phyloP scores from a whole-genome alignment of 768 basidiomycete species.

The Sporobolomyces pararoseus region DNA sequence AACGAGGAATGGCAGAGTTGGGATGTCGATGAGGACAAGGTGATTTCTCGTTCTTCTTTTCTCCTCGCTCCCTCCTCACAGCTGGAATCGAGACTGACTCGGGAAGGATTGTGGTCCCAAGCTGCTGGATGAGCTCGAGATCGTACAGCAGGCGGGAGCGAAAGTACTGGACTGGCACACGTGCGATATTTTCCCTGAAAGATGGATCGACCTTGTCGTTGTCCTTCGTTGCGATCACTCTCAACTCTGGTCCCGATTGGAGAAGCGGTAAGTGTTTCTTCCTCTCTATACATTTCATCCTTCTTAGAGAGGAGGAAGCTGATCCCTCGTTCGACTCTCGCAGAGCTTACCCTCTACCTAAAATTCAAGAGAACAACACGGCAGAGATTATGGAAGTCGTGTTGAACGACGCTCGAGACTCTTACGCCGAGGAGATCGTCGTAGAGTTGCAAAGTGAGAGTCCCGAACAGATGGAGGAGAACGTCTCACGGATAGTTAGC shows the following conservation, averaged over 20 bases:
- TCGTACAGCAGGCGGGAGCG: slow-evolving; percentile 60
- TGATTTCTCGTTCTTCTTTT: slow-evolving; percentile 46
- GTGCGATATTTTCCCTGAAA: slow-evolving; percentile 87
- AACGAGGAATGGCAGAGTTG: slow-evolving; percentile 95
- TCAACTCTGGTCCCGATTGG: slow-evolving; percentile 80
- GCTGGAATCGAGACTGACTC: background rate
- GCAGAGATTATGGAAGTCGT: slow-evolving; percentile 97
- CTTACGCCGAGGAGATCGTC: slow-evolving; percentile 79
- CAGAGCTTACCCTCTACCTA: slow-evolving; percentile 72
- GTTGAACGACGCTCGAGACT: slow-evolving; percentile 77
- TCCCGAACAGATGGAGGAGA: slow-evolving; percentile 75
- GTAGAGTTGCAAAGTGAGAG: slow-evolving; percentile 76
- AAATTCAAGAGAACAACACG: slow-evolving; percentile 97
- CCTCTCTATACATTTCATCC: background rate
- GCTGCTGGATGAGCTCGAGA: slow-evolving; percentile 85
- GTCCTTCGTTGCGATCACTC: slow-evolving; percentile 86
- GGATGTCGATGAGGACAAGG: slow-evolving; percentile 93
- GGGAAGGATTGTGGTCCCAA: slow-evolving; percentile 47
- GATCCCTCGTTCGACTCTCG: background rate
- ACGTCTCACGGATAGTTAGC: slow-evolving; percentile 76
- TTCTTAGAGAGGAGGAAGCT: background rate
- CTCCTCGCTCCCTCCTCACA: background rate
- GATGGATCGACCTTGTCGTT: slow-evolving; percentile 93
- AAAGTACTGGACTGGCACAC: slow-evolving; percentile 92
- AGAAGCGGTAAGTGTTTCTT: slow-evolving; percentile 64